Conservation (phyloP, 305 asterid genomes). For the Fraxinus velutina region DNA sequence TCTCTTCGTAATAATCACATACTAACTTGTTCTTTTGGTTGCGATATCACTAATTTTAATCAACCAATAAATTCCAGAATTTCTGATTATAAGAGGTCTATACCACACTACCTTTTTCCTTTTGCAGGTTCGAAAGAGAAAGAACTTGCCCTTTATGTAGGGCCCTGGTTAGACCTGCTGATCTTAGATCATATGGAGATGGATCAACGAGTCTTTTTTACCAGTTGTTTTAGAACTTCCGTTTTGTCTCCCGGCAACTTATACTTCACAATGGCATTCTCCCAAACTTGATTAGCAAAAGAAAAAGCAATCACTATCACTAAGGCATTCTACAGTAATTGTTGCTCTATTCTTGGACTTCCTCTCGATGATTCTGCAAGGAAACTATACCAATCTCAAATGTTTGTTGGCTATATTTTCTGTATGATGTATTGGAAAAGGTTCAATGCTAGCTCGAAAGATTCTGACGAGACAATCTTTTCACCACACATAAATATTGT, state of each 20-base stretch:
- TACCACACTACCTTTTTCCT: slow-evolving; percentile 1
- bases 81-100: not conserved
- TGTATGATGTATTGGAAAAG: slow-evolving; percentile 17
- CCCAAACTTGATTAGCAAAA: not conserved
- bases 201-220: slow-evolving; percentile 59
- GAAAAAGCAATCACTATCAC: not conserved
- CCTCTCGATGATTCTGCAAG: not conserved
- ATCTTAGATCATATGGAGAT: slow-evolving; percentile 57
- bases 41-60: not conserved
- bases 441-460: not conserved
- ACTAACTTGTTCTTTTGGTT: not conserved
- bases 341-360: slow-evolving; percentile 9
- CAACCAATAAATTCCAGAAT: not conserved
- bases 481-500: slow-evolving; percentile 7
- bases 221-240: slow-evolving; percentile 38
- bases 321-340: not conserved
- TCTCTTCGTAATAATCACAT: not conserved
- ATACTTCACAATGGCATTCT: not conserved
- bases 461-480: slow-evolving; percentile 8
- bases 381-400: not conserved
- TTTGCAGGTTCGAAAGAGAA: slow-evolving; percentile 60
- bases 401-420: not conserved
- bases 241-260: not conserved
- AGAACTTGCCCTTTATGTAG: slow-evolving; percentile 65
- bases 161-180: slow-evolving; percentile 62